Conservation (phyloP, 305 asterid species). For the Solanum hybrid region DNA sequence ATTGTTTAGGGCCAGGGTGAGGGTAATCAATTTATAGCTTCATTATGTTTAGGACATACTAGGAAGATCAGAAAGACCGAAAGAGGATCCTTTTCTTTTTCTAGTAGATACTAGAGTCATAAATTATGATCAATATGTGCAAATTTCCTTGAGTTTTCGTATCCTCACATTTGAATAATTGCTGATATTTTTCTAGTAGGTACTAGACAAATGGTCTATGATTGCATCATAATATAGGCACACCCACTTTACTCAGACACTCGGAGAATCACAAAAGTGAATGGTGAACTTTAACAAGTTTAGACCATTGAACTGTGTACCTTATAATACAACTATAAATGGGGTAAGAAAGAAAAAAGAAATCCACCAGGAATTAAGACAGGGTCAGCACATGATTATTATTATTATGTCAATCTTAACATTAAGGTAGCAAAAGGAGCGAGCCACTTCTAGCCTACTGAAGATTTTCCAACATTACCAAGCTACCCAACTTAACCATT, state of each 20-base stretch:
- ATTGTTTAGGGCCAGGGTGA: background rate
- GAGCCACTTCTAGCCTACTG: background rate
- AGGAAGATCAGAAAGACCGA: background rate
- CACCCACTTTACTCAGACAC: background rate
- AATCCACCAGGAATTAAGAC: background rate
- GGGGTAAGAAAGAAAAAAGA: background rate
- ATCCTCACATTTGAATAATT: background rate
- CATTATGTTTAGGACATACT: background rate
- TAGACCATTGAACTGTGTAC: background rate
- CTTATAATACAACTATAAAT: background rate
- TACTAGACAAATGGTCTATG: background rate
- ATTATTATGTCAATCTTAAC: background rate
- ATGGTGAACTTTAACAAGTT: background rate
- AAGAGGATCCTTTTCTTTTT: background rate
- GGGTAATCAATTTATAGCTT: background rate
- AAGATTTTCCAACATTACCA: background rate
- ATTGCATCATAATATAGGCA: background rate
- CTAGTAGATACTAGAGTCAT: background rate
- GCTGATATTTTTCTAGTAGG: background rate
- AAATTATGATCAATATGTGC: background rate
- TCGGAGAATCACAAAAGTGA: background rate
- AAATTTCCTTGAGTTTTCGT: background rate
- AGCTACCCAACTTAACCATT: background rate
- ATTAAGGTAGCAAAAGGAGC: background rate
- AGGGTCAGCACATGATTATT: background rate